A percentile compares a stretch with the other conserved stretches of the same genome.
These are phyloP conservation scores for Leccinum truebloodii DNA, from an alignment of 768 basidiomycete genomes.

Conservation along the genomic window DNA sequence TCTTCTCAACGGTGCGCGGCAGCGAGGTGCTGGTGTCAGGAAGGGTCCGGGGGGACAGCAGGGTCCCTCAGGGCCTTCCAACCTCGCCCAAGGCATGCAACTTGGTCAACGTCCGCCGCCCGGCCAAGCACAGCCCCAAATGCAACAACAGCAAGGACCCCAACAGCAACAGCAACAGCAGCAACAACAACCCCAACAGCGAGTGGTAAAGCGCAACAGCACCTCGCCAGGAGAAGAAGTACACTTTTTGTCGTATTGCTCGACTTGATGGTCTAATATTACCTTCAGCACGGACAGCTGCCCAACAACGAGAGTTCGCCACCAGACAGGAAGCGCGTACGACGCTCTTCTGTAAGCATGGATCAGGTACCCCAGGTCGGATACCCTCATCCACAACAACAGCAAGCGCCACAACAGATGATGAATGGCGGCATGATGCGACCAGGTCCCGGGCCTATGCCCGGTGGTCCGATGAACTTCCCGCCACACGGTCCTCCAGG, in stretches of 20 bases:
- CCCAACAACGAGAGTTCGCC: conserved; percentile 56
- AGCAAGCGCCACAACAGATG: conserved; percentile 39
- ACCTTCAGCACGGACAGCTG: conserved; percentile 45
- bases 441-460: conserved; percentile 31
- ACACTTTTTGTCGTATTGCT: conserved; percentile 12
- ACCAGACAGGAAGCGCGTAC: conserved; percentile 54
- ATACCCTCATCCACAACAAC: conserved; percentile 35
- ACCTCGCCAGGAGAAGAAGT: conserved; percentile 68
- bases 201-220: conserved; percentile 52
- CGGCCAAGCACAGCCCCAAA: conserved; percentile 29
- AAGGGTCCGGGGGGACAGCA: conserved; percentile 33
- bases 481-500: conserved; percentile 30
- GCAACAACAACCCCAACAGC: conserved; percentile 29
- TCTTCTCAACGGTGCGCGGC: conserved; percentile 34
- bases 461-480: conserved; percentile 39
- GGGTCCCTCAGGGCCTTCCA: conserved; percentile 30
- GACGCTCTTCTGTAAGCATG: conserved; percentile 47
- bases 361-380: conserved; percentile 45
- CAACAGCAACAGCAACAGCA: conserved; percentile 31
- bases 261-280: conserved; percentile 2
- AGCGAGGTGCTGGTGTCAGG: conserved; percentile 19
- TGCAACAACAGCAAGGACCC: conserved; percentile 31
- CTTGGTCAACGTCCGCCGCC: conserved; percentile 41
- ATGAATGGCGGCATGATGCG: conserved; percentile 44
- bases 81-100: conserved; percentile 35